Base-by-base conservation (phyloP, 768 basidiomycete genomes). In the Mycena pura region DNA sequence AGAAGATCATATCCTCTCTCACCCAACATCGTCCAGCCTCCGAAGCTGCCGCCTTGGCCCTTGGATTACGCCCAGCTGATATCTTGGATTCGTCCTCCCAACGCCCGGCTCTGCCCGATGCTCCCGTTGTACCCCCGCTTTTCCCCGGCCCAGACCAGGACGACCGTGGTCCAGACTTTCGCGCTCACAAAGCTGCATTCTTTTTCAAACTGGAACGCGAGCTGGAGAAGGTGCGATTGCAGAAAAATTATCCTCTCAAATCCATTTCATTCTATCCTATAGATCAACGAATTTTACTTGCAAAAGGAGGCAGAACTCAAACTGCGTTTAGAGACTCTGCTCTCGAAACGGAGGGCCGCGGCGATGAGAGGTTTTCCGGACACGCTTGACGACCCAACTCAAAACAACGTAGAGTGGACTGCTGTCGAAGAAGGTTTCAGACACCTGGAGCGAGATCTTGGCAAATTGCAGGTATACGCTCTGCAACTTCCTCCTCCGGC, bases 181-280 rank as follows among this genome's bases (percentile, higher is more conserved):
- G 91, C 70, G 94, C 95, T 14, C 94, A 96, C 79, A 94, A 96
- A 72, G 93, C 96, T 4, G 94, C 95, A 1, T 99, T 99, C 82
- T 99, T 99, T 82, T 99, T 97, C 84, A 99, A 96, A 74, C 85
- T 99, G 0, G 96, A 98, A 74, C 86, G 96, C 21, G 97, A 99
- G 75, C 80, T 99, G 21, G 97, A 99, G 77, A 99, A 99, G 87
- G 96, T 91, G 67, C 65, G 80, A 65, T 34, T 31, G 52, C 39
- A 46, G 39, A 25, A 57, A 24, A 60, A 34, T 41, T 47, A 48
- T 14, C 29, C 36, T 41, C 40, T 59, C 48, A 36, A 36, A 57
- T 63, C 39, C 22, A 39, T 38, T 48, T 28, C 34, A 59, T 48
- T 66, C 34, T 53, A 32, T 69, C 43, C 32, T 46, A 13, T 68